A percentile compares a stretch with the other conserved stretches of the same genome.
Evolutionary conservation across 441 rosid genomes (phyloP).

Genomic region (Arabidopsis hybrid): DNA sequence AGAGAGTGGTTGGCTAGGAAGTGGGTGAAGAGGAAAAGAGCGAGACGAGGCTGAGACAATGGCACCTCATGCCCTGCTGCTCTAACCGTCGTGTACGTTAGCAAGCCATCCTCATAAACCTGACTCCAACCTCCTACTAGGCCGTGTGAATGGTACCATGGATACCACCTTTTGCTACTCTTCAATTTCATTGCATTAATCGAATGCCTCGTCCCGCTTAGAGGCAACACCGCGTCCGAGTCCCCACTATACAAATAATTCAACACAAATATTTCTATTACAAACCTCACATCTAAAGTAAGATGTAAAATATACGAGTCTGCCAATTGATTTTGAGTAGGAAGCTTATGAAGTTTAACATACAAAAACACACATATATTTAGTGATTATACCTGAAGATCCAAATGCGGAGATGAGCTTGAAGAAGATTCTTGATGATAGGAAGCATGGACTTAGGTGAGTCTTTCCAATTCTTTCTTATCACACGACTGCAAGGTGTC

Average conservation of each 20-base stretch:
- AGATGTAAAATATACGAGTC: not conserved
- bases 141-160: constrained; percentile 73
- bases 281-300: not conserved
- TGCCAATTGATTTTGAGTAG: not conserved
- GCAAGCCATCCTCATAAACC: constrained; percentile 45
- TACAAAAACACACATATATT: not conserved
- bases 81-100: constrained; percentile 52
- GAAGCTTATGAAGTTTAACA: not conserved
- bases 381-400: constrained; percentile 52
- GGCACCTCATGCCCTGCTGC: constrained; percentile 56
- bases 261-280: constrained; percentile 1
- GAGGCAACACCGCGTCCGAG: constrained; percentile 82
- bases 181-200: constrained; percentile 76
- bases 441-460: constrained; percentile 77
- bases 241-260: constrained; percentile 65
- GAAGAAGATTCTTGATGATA: constrained; percentile 57
- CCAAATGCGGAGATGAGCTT: constrained; percentile 64
- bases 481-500: constrained; percentile 45
- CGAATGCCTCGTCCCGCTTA: constrained; percentile 88
- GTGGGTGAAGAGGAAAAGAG: constrained; percentile 49
- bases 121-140: constrained; percentile 51
- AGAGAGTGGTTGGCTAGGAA: constrained; percentile 49
- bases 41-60: constrained; percentile 51
- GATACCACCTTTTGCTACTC: constrained; percentile 74
- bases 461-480: constrained; percentile 64